These are phyloP conservation scores for Mycena floridula DNA, from an alignment of 768 basidiomycete species.

Conservation along the genomic window DNA sequence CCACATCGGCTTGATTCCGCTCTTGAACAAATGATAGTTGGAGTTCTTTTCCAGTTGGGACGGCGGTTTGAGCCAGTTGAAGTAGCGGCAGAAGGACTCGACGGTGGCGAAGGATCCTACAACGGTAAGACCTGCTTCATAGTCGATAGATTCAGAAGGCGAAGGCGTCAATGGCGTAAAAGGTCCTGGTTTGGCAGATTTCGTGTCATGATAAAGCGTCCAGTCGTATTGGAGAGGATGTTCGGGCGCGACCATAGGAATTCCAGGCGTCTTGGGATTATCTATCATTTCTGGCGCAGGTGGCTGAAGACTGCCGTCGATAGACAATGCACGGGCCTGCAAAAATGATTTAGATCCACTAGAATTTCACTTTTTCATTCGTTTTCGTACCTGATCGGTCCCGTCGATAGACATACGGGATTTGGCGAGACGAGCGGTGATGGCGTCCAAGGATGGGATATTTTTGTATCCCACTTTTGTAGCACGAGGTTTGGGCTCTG, in stretches of 20 bases:
- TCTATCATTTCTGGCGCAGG: slow-evolving; percentile 76
- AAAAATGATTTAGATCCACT: too few species aligned
- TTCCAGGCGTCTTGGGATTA: slow-evolving; percentile 77
- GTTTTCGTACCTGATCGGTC: too few species aligned
- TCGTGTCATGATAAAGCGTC: slow-evolving; percentile 89
- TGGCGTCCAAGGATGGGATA: slow-evolving; percentile 79
- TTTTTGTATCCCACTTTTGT: slow-evolving; percentile 69
- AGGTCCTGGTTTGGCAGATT: too few species aligned
- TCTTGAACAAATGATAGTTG: slow-evolving; percentile 95
- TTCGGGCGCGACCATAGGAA: slow-evolving; percentile 65
- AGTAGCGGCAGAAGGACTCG: slow-evolving; percentile 85
- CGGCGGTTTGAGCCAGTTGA: slow-evolving; percentile 92
- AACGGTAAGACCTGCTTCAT: slow-evolving; percentile 80
- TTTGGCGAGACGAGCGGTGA: slow-evolving; percentile 74
- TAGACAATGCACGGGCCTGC: slow-evolving; percentile 52
- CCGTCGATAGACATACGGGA: too few species aligned
- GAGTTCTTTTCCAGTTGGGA: slow-evolving; percentile 84
- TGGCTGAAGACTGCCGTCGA: slow-evolving; percentile 61
- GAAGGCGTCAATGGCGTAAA: too few species aligned
- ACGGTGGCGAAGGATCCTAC: slow-evolving; percentile 91
- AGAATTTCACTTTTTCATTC: too few species aligned
- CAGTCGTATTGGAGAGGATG: slow-evolving; percentile 84
- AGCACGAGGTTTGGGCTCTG: slow-evolving; percentile 25
- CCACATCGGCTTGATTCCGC: slow-evolving; percentile 96
- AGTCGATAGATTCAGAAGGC: slow-evolving; percentile 66